phyloP scores from a whole-genome alignment of 306 rosid species.

The Urtica urens region DNA sequence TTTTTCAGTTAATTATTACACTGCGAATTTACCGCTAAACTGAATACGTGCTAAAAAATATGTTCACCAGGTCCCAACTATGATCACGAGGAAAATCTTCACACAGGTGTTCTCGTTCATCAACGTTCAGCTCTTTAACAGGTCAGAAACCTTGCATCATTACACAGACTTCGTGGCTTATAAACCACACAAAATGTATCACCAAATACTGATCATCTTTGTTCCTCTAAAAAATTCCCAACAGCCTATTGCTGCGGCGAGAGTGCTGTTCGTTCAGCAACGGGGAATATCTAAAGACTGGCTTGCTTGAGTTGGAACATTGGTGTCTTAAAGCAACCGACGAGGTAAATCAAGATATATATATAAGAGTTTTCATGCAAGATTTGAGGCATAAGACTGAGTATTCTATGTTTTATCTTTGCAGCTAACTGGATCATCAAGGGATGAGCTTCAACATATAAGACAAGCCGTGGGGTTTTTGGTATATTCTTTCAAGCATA shows the following conservation, averaged over 20 bases:
- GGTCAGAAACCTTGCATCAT: slow-evolving; percentile 39
- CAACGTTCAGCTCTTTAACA: slow-evolving; percentile 78
- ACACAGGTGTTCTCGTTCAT: slow-evolving; percentile 79
- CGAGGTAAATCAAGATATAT: slow-evolving; percentile 28
- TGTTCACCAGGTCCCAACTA: slow-evolving; percentile 55
- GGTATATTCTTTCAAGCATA: slow-evolving; percentile 35
- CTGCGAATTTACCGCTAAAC: slow-evolving; percentile 1
- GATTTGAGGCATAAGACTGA: neutral
- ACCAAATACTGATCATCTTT: too few species aligned
- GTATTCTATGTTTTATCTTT: slow-evolving; percentile 1
- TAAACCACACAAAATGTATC: too few species aligned
- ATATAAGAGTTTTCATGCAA: neutral
- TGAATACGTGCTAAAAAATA: neutral
- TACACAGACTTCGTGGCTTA: too few species aligned
- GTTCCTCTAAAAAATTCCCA: neutral
- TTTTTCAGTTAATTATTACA: slow-evolving; percentile 6
- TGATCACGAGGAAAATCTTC: slow-evolving; percentile 62
- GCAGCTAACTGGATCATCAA: slow-evolving; percentile 65
- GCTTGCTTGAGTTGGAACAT: slow-evolving; percentile 68
- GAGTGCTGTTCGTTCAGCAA: slow-evolving; percentile 91
- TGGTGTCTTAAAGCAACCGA: slow-evolving; percentile 73
- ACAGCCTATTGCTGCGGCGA: slow-evolving; percentile 77
- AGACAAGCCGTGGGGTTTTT: slow-evolving; percentile 78
- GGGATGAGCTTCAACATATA: slow-evolving; percentile 84
- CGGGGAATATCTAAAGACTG: slow-evolving; percentile 77